Base-by-base conservation (phyloP, 2,329 filamentous ascomycete genomes). In the Fusarium sublunatum region DNA sequence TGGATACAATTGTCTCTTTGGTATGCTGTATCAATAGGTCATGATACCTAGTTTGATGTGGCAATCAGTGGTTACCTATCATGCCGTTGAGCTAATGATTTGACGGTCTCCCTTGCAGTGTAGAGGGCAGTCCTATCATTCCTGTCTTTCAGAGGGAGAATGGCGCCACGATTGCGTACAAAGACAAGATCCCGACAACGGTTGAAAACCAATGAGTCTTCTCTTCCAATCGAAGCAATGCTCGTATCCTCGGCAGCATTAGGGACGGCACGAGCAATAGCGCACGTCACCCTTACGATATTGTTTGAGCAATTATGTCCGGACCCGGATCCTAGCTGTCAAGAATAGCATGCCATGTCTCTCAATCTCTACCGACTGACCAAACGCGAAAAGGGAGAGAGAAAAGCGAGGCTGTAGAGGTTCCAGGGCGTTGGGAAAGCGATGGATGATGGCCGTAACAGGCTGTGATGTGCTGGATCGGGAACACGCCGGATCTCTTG, bases 391-490 rank as follows among this genome's bases (percentile, higher is more conserved):
- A 47, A 56, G 40, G 36, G 28, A 24, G 48, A 49, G 38, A 52
- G 36, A 49, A 42, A 45, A 22, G 49, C 40, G 32, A 51, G 42
- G 53, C 45, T 45, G 24, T 19, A 32, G 43, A 39, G 53, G 42
- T 50, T 50, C 42, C 54, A 61, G 34, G 28, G 25, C 19, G 22
- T 43, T 44, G 58, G 55, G 36, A 63, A 58, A 12, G 15, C 35
- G 48, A 36, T 43, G 53, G 51, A 60, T 57, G 47, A 65, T 60
- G 19, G 44, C 47, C 35, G 55, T 53, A 49, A 38, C 51, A 60
- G 44, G 52, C 36, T 45, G 53, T 47, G 44, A 58, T 24, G 51
- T 67, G 65, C 68, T 68, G 67, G 62, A 70, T 70, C 68, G 59
- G 53, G 41, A 49, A 43, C 49, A 61, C 59, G 51, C 59, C 44